A percentile compares a stretch with the other conserved stretches of the same genome.
Evolutionary conservation across 345 rosid genomes (phyloP).

Genomic region (Arabis hirsuta): DNA sequence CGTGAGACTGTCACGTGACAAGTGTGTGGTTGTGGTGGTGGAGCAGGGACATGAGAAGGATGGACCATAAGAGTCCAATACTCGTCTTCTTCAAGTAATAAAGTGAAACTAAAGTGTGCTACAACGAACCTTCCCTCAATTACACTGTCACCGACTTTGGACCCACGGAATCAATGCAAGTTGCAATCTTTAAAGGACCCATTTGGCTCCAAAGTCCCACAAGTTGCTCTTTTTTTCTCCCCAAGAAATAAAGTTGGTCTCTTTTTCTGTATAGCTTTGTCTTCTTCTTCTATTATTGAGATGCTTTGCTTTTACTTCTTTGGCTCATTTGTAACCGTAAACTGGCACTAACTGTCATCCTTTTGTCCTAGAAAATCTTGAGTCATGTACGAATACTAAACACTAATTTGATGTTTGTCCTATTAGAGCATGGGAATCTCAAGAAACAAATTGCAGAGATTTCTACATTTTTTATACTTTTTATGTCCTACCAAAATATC

Average conservation of each 20-base stretch:
- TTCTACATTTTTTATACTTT: slow-evolving; percentile 10
- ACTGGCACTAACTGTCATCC: slow-evolving; percentile 42
- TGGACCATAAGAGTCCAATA: slow-evolving; percentile 19
- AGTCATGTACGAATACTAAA: slow-evolving; percentile 30
- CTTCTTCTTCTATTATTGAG: slow-evolving; percentile 18
- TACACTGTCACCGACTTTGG: slow-evolving; percentile 27
- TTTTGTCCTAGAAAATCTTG: slow-evolving; percentile 11
- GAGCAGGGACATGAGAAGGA: slow-evolving; percentile 26
- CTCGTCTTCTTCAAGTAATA: neutral
- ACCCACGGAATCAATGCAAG: slow-evolving; percentile 45
- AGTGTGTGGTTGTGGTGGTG: slow-evolving; percentile 12
- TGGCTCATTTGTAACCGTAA: slow-evolving; percentile 38
- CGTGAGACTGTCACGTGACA: slow-evolving; percentile 27
- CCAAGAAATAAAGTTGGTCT: slow-evolving; percentile 21
- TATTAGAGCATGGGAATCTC: slow-evolving; percentile 29
- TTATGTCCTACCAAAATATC: neutral
- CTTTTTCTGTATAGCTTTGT: slow-evolving; percentile 23
- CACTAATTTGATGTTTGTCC: slow-evolving; percentile 33
- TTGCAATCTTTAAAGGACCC: slow-evolving; percentile 37
- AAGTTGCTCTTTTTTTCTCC: slow-evolving; percentile 27
- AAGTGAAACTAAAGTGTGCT: slow-evolving; percentile 19
- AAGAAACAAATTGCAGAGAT: slow-evolving; percentile 29
- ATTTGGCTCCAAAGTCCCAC: slow-evolving; percentile 35
- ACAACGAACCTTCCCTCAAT: slow-evolving; percentile 38
- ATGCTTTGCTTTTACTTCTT: slow-evolving; percentile 30